phyloP scores from a whole-genome alignment of 306 rosid species.

The Fragaria vesca region DNA sequence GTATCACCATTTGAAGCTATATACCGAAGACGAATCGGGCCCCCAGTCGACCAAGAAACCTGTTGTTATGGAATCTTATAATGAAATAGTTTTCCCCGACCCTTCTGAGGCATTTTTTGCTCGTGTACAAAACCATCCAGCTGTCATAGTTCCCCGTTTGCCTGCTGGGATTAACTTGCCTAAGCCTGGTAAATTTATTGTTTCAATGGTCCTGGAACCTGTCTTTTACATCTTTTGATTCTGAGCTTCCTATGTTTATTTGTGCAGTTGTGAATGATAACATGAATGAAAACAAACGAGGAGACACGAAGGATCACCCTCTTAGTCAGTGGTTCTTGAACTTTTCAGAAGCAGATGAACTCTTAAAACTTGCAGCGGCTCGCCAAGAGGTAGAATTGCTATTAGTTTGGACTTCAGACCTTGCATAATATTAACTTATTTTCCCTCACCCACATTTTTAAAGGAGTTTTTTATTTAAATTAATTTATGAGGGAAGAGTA shows the following conservation, averaged over 20 bases:
- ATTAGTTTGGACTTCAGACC: background rate
- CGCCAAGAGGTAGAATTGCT: conserved; percentile 78
- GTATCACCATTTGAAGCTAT: conserved; percentile 90
- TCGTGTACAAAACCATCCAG: conserved; percentile 86
- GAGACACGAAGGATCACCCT: conserved; percentile 83
- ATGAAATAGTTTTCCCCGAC: conserved; percentile 90
- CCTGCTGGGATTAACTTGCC: conserved; percentile 78
- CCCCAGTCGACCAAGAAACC: conserved; percentile 91
- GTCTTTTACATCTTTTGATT: conserved; percentile 6
- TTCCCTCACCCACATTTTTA: background rate
- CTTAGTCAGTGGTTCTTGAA: conserved; percentile 89
- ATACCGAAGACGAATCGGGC: conserved; percentile 96
- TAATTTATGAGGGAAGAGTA: background rate
- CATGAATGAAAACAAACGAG: conserved; percentile 49
- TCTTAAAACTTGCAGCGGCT: conserved; percentile 89
- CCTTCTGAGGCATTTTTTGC: conserved; percentile 68
- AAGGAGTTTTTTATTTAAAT: background rate
- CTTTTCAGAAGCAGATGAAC: conserved; percentile 97
- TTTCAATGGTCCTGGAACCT: background rate
- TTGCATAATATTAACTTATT: background rate
- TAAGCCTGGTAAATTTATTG: conserved; percentile 53
- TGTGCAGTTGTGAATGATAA: conserved; percentile 54
- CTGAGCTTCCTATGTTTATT: conserved; percentile 9
- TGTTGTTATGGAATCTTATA: conserved; percentile 86
- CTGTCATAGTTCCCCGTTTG: conserved; percentile 78